Base-by-base conservation (phyloP, 306 rosid species). In the Styphnolobium japonicum region DNA sequence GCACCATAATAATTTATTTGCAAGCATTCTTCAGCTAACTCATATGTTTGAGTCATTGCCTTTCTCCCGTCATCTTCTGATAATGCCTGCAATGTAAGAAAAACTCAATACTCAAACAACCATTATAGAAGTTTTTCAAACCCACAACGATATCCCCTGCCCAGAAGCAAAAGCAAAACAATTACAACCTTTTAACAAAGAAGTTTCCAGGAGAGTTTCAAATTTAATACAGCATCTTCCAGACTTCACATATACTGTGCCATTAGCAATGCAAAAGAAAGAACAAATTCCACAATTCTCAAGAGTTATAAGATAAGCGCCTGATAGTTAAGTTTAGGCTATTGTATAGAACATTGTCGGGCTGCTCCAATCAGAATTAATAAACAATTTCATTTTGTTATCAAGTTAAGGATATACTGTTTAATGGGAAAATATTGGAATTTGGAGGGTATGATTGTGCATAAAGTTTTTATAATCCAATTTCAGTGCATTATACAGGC, bases 1-100 rank as follows among this genome's bases (percentile, higher is more conserved):
- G 81, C 48, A 0, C 81, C 84, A 75, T 79, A 84, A 29, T 84
- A 79, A 43, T 79, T 79, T 83, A 48, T 83, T 58, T 83, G 29
- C 43, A 87, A 27, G 58, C 88, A 81, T 81, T 66, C 66, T 67
- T 81, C 83, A 2, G 75, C 64, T 53, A 33, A 57, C 55, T 77
- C 78, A 14, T 65, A 81, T 7, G 76, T 73, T 58, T 81, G 31
- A 11, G 7, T 71, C 1, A 4, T 0, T 67, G 0, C 36, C 25
- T 15, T 7, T 15, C 33, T 52, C 51, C 34, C 21, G 14, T 77
- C 39, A 6, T 0, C 57, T 0, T 1, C 1, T 7, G 73, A 12
- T 3, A 67, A 19, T 0, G n/a, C 75, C 75, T 69, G 22, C 5
- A 37, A 65, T 37, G n/a, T 9, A 15, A 63, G 46, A 16, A 34